A percentile compares a stretch with the other conserved stretches of the same genome.
Evolutionary conservation across 176 grass and related monocot species (phyloP).

Genomic region (Carex kokanica): DNA sequence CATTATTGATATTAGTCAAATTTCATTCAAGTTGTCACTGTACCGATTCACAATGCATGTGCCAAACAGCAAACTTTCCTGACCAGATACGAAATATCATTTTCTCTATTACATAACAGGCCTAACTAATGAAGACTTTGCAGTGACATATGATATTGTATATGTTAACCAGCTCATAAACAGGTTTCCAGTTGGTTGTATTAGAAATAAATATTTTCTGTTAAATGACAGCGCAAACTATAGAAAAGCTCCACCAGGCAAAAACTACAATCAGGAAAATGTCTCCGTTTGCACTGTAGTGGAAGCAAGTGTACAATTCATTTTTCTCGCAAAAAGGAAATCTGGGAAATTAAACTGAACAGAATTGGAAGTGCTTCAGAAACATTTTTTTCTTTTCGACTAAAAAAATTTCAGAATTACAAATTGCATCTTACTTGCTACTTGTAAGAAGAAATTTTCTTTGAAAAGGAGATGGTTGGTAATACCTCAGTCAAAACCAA

Average conservation of each 20-base stretch:
- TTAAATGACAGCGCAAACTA: background rate
- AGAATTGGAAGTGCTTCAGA: background rate
- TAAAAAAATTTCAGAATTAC: background rate
- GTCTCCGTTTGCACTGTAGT: background rate
- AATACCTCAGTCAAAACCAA: background rate
- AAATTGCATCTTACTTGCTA: background rate
- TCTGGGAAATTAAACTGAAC: background rate
- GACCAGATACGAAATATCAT: background rate
- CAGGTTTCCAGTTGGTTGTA: background rate
- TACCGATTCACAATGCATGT: constrained; percentile 6
- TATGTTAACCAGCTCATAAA: background rate
- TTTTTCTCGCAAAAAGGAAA: background rate
- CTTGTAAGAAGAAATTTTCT: background rate
- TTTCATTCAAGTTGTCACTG: background rate
- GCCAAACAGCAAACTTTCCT: background rate
- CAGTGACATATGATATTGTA: background rate
- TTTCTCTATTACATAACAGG: background rate
- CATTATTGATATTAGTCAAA: constrained; percentile 20
- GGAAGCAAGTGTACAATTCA: background rate
- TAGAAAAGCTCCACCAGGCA: background rate
- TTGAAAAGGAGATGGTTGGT: background rate
- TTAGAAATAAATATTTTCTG: background rate
- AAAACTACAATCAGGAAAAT: background rate
- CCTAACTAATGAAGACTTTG: background rate
- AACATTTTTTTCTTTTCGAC: background rate